These are phyloP conservation scores for Wolfiporia cocos DNA, from an alignment of 1,284 basidiomycete genomes.

Conservation along the genomic window DNA sequence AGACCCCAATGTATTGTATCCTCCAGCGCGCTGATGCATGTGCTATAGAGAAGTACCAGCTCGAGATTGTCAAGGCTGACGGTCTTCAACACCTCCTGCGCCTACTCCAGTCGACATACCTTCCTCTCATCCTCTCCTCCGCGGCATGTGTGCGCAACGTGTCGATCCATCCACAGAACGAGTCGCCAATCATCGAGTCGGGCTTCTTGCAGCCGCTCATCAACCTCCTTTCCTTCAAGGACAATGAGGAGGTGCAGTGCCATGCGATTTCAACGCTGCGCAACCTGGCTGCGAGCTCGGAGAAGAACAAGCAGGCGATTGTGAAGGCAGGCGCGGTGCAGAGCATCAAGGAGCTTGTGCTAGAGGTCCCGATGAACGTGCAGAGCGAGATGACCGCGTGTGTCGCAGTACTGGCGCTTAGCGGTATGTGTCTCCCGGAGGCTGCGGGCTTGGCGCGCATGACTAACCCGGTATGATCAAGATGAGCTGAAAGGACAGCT, in stretches of 20 bases:
- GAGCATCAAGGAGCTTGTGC: conserved; percentile 94
- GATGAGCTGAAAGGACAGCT: conserved; percentile 94
- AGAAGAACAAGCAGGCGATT: conserved; percentile 98
- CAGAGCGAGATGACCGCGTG: conserved; percentile 99
- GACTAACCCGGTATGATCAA: conserved; percentile 25
- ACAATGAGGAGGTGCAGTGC: conserved; percentile 99
- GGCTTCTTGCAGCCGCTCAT: conserved; percentile 97
- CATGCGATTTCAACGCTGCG: conserved; percentile 99
- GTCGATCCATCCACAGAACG: conserved; percentile 97
- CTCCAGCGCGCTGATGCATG: not conserved
- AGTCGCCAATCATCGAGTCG: conserved; percentile 98
- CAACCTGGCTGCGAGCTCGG: conserved; percentile 94
- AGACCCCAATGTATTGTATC: conserved; percentile 20
- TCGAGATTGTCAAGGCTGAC: conserved; percentile 97
- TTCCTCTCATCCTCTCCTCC: conserved; percentile 97
- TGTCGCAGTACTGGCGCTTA: conserved; percentile 90
- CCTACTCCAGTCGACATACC: conserved; percentile 93
- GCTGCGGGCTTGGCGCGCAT: not conserved
- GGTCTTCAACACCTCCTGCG: conserved; percentile 91
- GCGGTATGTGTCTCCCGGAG: conserved; percentile 50
- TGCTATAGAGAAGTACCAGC: conserved; percentile 91
- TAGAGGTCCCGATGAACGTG: conserved; percentile 93
- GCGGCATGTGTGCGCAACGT: conserved; percentile 99
- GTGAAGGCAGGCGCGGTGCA: conserved; percentile 98
- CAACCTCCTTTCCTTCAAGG: conserved; percentile 94